A percentile compares a stretch with the other conserved stretches of the same genome.
These are phyloP conservation scores for Curvularia sp. DNA, from an alignment of 2,329 filamentous ascomycete species.

Conservation along the genomic window DNA sequence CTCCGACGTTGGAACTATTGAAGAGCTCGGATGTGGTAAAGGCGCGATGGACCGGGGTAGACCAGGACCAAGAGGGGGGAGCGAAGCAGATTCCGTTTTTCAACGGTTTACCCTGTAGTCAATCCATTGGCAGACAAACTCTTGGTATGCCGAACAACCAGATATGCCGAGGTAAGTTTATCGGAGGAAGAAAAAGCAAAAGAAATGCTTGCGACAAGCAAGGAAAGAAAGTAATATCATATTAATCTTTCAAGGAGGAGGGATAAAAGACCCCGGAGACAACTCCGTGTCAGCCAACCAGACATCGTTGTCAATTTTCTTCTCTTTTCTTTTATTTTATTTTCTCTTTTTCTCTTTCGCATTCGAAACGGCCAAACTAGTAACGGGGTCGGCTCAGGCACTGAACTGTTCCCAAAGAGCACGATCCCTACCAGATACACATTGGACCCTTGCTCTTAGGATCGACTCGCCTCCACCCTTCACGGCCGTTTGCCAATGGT, in stretches of 20 bases:
- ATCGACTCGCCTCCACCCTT: constrained; percentile 9
- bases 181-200: neutral
- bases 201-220: neutral
- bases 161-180: neutral
- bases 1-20: constrained; percentile 7
- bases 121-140: neutral
- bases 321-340: neutral
- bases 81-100: neutral
- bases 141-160: neutral
- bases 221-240: neutral
- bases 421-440: neutral
- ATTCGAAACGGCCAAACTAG: neutral
- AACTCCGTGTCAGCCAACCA: neutral
- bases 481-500: neutral
- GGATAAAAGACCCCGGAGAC: neutral
- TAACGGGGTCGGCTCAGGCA: neutral
- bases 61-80: neutral
- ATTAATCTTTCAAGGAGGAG: neutral
- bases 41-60: neutral
- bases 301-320: neutral
- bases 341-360: neutral
- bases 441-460: constrained; percentile 1
- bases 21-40: neutral
- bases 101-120: constrained; percentile 4
- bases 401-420: constrained; percentile 1